These are phyloP conservation scores for Malus hybrid DNA, from an alignment of 331 rosid species.

Conservation along the genomic window DNA sequence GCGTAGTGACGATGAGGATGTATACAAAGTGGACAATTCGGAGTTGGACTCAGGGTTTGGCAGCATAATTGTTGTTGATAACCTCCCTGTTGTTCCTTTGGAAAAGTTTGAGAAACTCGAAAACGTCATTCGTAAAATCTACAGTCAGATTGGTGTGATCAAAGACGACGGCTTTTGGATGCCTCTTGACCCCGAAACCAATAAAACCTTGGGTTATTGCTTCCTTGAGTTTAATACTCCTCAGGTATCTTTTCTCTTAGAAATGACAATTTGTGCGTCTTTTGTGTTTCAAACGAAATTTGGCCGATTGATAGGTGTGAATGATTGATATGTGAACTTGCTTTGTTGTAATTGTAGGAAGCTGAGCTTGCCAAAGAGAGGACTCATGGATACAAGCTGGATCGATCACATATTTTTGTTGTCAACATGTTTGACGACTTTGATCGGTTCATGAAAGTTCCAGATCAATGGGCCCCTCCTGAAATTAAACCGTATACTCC, in stretches of 20 bases:
- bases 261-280: background rate
- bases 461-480: conserved; percentile 85
- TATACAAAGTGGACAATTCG: conserved; percentile 41
- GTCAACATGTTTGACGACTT: conserved; percentile 83
- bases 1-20: conserved; percentile 68
- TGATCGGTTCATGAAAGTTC: conserved; percentile 72
- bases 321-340: background rate
- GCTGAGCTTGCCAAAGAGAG: conserved; percentile 89
- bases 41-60: conserved; percentile 72
- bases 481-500: conserved; percentile 53
- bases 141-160: conserved; percentile 68
- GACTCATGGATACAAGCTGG: conserved; percentile 84
- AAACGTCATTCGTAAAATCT: conserved; percentile 66
- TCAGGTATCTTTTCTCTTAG: conserved; percentile 36
- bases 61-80: conserved; percentile 70
- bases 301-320: background rate
- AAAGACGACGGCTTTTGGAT: conserved; percentile 82
- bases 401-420: conserved; percentile 59
- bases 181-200: conserved; percentile 57
- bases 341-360: conserved; percentile 45
- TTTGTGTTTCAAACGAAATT: background rate
- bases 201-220: conserved; percentile 66
- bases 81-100: conserved; percentile 66
- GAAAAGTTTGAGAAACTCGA: conserved; percentile 82
- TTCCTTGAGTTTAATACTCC: conserved; percentile 80